These are phyloP conservation scores for Chrysosporium keratinophilum DNA, from an alignment of 2,329 filamentous ascomycete species.

Conservation along the genomic window DNA sequence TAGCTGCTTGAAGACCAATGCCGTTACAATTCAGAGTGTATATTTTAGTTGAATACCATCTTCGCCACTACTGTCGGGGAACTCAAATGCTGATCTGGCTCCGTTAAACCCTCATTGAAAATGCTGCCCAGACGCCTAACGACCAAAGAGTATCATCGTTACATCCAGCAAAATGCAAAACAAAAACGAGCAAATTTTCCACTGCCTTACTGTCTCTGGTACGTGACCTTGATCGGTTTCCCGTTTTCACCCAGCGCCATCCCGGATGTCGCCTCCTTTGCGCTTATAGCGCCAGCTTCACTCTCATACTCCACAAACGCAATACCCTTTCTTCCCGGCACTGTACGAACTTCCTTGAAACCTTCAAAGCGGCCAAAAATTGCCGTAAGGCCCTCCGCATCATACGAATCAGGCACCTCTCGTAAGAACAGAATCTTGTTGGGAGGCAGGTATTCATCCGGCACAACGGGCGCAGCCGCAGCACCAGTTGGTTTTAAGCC, in stretches of 20 bases:
- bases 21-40: neutral
- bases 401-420: conserved; percentile 79
- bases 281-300: conserved; percentile 78
- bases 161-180: conserved; percentile 3
- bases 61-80: neutral
- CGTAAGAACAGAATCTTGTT: conserved; percentile 96
- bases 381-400: conserved; percentile 63
- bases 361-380: conserved; percentile 87
- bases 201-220: conserved; percentile 65
- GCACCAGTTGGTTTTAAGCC: conserved; percentile 68
- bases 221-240: conserved; percentile 85
- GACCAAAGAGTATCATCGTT: conserved; percentile 10
- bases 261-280: conserved; percentile 85
- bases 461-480: conserved; percentile 60
- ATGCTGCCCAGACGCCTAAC: conserved; percentile 14
- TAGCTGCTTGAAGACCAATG: conserved; percentile 26
- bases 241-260: conserved; percentile 65
- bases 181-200: neutral
- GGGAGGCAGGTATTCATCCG: conserved; percentile 95
- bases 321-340: conserved; percentile 76
- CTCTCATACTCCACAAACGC: conserved; percentile 95
- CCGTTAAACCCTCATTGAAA: neutral
- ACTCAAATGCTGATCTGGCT: conserved; percentile 2
- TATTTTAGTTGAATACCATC: neutral
- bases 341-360: conserved; percentile 83